Evolutionary conservation across 257 asterid genomes (phyloP).

Genomic region (Solanum verrucosum): DNA sequence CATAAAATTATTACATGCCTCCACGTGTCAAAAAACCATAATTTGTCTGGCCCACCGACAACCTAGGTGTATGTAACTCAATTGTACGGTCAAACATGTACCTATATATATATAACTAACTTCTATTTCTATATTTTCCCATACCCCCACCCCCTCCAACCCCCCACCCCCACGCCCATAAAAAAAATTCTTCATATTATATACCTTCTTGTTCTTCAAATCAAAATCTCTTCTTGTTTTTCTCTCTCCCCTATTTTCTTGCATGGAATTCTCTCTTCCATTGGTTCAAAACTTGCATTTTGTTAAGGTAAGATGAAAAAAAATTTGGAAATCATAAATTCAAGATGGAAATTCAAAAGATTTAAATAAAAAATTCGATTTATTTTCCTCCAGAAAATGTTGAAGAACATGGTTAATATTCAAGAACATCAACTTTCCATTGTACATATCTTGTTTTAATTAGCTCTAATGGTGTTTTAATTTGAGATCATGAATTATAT

Average conservation of each 20-base stretch:
- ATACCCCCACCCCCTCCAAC: neutral
- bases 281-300: slow-evolving; percentile 18
- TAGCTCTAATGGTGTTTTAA: neutral
- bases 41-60: slow-evolving; percentile 37
- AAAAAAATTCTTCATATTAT: neutral
- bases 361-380: neutral
- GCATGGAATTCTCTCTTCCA: slow-evolving; percentile 22
- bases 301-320: slow-evolving; percentile 2
- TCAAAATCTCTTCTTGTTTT: neutral
- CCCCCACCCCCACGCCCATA: neutral
- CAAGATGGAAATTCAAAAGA: neutral
- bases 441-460: slow-evolving; percentile 1
- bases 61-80: slow-evolving; percentile 55
- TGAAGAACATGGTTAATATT: slow-evolving; percentile 41
- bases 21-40: slow-evolving; percentile 7
- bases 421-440: slow-evolving; percentile 43
- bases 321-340: neutral
- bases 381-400: slow-evolving; percentile 15
- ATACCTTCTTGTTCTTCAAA: neutral
- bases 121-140: neutral
- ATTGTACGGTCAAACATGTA: slow-evolving; percentile 19
- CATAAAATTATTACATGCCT: neutral
- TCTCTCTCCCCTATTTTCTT: neutral
- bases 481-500: neutral
- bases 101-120: slow-evolving; percentile 6